A percentile compares a stretch with the other conserved stretches of the same genome.
Conservation (phyloP, 208 protist species). For the Acanthamoeba healyi region DNA sequence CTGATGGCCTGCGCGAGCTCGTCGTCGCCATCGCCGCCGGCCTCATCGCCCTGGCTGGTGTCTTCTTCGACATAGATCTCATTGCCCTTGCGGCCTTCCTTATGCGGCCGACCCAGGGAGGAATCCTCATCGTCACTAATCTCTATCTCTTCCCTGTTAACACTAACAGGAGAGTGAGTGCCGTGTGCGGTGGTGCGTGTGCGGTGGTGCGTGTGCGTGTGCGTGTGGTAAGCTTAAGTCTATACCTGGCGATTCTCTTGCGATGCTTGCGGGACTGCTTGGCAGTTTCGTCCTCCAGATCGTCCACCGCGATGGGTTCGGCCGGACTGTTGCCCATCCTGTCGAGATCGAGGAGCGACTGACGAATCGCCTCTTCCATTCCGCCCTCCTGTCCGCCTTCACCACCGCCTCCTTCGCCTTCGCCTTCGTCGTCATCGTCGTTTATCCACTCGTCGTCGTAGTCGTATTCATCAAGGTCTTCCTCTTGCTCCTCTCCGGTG, state of each 20-base stretch:
- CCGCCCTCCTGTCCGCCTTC: neutral
- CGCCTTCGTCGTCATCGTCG: neutral
- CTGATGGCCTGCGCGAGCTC: neutral
- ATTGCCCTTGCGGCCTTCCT: neutral
- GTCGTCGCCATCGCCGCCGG: neutral
- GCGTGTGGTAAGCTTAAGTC: neutral
- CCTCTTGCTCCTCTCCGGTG: neutral
- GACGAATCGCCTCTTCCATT: neutral
- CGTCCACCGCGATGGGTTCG: neutral
- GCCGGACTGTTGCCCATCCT: neutral
- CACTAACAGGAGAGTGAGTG: too few relatives aligned
- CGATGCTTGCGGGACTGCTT: constrained; percentile 17
- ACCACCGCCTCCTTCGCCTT: too few relatives aligned
- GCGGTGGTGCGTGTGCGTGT: too few relatives aligned
- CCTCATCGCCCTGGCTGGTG: neutral
- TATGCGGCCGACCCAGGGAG: neutral
- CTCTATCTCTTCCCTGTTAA: neutral
- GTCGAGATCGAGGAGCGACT: neutral
- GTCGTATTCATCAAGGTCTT: neutral
- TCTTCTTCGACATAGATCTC: neutral
- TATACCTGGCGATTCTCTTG: neutral
- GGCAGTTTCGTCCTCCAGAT: neutral
- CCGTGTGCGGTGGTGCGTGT: neutral
- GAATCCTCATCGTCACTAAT: neutral
- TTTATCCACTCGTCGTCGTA: neutral